These are phyloP conservation scores for Hyaloscypha hepaticicola DNA, from an alignment of 495 filamentous ascomycete genomes.

Conservation along the genomic window DNA sequence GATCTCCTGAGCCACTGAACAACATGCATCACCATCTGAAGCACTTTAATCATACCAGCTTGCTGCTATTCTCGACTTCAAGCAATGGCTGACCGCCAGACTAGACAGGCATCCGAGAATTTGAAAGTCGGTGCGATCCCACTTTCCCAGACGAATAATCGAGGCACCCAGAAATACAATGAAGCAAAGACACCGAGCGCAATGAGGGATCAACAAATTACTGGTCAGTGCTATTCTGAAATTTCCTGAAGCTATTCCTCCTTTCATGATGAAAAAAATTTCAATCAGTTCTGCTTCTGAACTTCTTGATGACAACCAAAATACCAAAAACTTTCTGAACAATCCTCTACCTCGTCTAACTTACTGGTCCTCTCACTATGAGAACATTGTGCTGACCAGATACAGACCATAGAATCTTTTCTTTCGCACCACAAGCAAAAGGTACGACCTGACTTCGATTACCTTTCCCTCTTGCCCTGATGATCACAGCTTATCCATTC, in stretches of 20 bases:
- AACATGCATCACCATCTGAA: slow-evolving; percentile 99
- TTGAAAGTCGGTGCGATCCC: too few relatives aligned
- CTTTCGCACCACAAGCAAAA: slow-evolving; percentile 28
- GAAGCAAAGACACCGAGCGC: too few relatives aligned
- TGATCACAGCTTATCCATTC: slow-evolving; percentile 99
- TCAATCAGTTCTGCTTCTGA: slow-evolving; percentile 97
- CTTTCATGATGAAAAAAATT: slow-evolving; percentile 74
- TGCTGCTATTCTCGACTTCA: slow-evolving; percentile 23
- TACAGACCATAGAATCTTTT: slow-evolving; percentile 1
- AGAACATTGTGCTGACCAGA: slow-evolving; percentile 12
- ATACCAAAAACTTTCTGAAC: slow-evolving; percentile 73
- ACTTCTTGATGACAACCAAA: slow-evolving; percentile 73
- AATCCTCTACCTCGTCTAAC: slow-evolving; percentile 14
- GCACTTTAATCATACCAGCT: slow-evolving; percentile 28
- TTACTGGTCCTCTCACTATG: slow-evolving; percentile 26
- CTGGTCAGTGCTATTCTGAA: not conserved
- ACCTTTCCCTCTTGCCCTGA: slow-evolving; percentile 53
- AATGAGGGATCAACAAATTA: too few relatives aligned
- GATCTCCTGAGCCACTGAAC: slow-evolving; percentile 90
- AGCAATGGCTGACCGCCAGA: slow-evolving; percentile 25
- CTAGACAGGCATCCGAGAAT: too few relatives aligned
- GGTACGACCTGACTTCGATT: slow-evolving; percentile 20
- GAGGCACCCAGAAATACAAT: not conserved
- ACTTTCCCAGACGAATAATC: not conserved
- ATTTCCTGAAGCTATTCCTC: not conserved